phyloP scores from a whole-genome alignment of 345 rosid species.

The Odontarrhena argentea region DNA sequence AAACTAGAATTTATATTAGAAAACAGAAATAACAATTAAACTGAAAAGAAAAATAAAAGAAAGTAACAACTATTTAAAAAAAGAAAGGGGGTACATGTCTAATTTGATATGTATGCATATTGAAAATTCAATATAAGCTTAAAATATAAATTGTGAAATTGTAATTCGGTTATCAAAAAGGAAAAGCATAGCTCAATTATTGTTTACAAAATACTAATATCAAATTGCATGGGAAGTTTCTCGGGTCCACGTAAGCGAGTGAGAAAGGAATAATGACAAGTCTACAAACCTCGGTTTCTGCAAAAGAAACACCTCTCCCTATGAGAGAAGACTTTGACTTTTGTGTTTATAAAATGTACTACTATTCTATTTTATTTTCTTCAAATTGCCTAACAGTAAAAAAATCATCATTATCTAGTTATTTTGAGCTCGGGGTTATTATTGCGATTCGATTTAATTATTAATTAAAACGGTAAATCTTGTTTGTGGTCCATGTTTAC shows the following conservation, averaged over 20 bases:
- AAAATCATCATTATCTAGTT: constrained; percentile 23
- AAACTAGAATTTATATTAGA: too few relatives aligned
- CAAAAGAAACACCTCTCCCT: constrained; percentile 38
- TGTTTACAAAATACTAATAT: not conserved
- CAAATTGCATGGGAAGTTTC: constrained; percentile 29
- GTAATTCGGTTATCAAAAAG: too few relatives aligned
- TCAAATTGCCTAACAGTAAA: constrained; percentile 12
- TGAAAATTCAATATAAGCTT: too few relatives aligned
- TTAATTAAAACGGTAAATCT: constrained; percentile 37
- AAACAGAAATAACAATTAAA: too few relatives aligned
- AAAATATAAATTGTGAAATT: too few relatives aligned
- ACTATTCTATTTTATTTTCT: constrained; percentile 1
- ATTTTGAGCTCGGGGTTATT: constrained; percentile 32
- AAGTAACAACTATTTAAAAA: too few relatives aligned
- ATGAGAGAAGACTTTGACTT: constrained; percentile 38
- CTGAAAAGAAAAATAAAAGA: too few relatives aligned
- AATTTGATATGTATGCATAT: too few relatives aligned
- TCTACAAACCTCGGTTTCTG: constrained; percentile 35
- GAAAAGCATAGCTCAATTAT: constrained; percentile 1
- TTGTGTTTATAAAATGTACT: not conserved
- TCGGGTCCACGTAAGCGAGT: constrained; percentile 38
- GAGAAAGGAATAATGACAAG: constrained; percentile 41
- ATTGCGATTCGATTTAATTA: constrained; percentile 4
- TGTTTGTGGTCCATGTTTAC: constrained; percentile 46
- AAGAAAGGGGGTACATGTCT: too few relatives aligned